These are phyloP conservation scores for Pascua guehoae DNA, from an alignment of 1,284 basidiomycete species.

Conservation along the genomic window DNA sequence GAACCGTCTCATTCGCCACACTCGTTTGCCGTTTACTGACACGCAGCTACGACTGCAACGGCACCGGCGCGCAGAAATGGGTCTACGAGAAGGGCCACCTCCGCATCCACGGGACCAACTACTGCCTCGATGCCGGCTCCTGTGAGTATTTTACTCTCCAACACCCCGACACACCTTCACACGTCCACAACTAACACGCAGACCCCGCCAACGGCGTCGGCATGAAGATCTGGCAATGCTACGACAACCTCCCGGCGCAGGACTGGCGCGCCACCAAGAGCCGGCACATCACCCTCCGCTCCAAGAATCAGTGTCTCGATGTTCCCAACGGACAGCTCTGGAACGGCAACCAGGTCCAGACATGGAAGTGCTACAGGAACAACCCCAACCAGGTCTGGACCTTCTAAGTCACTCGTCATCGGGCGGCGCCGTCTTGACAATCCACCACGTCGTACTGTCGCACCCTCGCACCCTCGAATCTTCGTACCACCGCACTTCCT, in stretches of 20 bases:
- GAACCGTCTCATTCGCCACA: too few relatives aligned
- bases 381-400: constrained; percentile 17
- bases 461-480: too few relatives aligned
- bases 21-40: too few relatives aligned
- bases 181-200: not conserved
- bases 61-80: constrained; percentile 16
- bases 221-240: constrained; percentile 22
- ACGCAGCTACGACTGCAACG: constrained; percentile 21
- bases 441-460: too few relatives aligned
- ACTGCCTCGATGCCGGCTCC: constrained; percentile 23
- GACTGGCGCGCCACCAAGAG: constrained; percentile 17
- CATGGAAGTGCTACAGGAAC: constrained; percentile 11
- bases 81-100: constrained; percentile 3
- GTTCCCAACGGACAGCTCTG: constrained; percentile 4
- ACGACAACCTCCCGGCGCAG: constrained; percentile 18
- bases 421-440: too few relatives aligned
- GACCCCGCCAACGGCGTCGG: constrained; percentile 8
- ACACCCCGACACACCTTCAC: not conserved
- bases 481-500: too few relatives aligned
- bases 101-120: constrained; percentile 21
- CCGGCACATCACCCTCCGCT: too few relatives aligned
- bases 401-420: too few relatives aligned
- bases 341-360: constrained; percentile 11
- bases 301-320: constrained; percentile 15
- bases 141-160: not conserved